phyloP scores from a whole-genome alignment of 177 flowering plant genomes.

The Vitis hybrid region DNA sequence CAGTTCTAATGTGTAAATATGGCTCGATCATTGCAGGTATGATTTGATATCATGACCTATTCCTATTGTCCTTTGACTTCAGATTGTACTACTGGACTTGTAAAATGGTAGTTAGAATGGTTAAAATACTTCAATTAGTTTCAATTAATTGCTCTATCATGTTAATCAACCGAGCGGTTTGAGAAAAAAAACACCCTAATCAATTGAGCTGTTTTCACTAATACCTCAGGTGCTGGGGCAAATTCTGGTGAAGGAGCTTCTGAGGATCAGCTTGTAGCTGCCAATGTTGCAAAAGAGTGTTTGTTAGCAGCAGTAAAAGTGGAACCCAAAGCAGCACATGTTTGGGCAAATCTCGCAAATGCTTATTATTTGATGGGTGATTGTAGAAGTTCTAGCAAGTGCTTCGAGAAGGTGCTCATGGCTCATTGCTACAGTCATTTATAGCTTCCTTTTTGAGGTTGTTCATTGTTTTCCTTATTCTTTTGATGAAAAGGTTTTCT shows the following conservation, averaged over 20 bases:
- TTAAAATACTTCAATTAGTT: constrained; percentile 1
- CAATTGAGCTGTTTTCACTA: not conserved
- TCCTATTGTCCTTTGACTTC: not conserved
- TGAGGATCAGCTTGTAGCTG: constrained; percentile 47
- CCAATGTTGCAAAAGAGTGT: constrained; percentile 82
- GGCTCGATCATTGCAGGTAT: constrained; percentile 82
- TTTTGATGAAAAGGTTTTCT: not conserved
- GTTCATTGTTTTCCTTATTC: constrained; percentile 15
- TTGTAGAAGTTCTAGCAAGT: constrained; percentile 69
- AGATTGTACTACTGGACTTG: not conserved
- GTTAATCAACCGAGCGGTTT: not conserved
- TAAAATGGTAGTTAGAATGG: not conserved
- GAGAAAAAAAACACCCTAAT: not conserved
- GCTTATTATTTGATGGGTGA: constrained; percentile 78
- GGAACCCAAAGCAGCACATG: constrained; percentile 76
- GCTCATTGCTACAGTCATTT: constrained; percentile 17
- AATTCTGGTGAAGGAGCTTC: constrained; percentile 50
- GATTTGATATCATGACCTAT: constrained; percentile 10
- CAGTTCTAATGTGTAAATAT: constrained; percentile 69
- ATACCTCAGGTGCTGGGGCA: constrained; percentile 79
- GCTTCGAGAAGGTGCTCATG: constrained; percentile 82
- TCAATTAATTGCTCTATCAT: not conserved
- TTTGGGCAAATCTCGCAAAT: constrained; percentile 88
- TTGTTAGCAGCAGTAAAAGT: constrained; percentile 61
- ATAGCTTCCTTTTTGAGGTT: constrained; percentile 21